These are phyloP conservation scores for Rubus idaeus DNA, from an alignment of 306 rosid species.

Conservation along the genomic window DNA sequence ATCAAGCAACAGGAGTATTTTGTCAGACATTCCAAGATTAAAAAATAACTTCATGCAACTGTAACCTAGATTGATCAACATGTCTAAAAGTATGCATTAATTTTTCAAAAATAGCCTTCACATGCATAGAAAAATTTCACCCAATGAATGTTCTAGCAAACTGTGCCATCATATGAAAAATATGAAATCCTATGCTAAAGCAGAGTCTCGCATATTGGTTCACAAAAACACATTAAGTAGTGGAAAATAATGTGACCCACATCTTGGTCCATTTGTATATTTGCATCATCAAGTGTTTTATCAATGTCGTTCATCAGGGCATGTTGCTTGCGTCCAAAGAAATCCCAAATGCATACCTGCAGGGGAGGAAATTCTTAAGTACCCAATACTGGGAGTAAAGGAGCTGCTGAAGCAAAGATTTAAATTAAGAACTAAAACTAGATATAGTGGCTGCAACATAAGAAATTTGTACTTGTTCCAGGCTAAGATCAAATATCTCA, in stretches of 20 bases:
- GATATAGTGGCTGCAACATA: constrained; percentile 17
- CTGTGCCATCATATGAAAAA: not conserved
- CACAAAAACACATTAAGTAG: not conserved
- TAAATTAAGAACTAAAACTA: constrained; percentile 10
- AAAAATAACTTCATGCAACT: not conserved
- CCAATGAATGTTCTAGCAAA: not conserved
- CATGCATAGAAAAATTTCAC: not conserved
- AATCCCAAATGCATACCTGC: constrained; percentile 96
- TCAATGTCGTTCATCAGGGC: constrained; percentile 95
- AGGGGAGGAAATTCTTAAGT: constrained; percentile 18
- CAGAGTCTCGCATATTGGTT: not conserved
- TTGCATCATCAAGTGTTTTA: constrained; percentile 95
- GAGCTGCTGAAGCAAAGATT: constrained; percentile 11
- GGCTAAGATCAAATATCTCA: constrained; percentile 79
- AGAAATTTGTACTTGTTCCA: constrained; percentile 68
- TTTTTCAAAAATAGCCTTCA: not conserved
- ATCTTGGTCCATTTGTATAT: constrained; percentile 98
- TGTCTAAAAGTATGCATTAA: not conserved
- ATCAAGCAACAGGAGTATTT: not conserved
- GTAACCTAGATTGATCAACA: not conserved
- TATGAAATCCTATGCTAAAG: constrained; percentile 3
- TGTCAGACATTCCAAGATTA: too few species aligned
- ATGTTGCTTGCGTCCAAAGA: constrained; percentile 76
- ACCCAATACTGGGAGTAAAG: constrained; percentile 17
- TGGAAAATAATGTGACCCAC: constrained; percentile 45